Percentiles rank a stretch among this genome's conserved stretches.
phyloP scores from a whole-genome alignment of 441 rosid species.

The Breynia disticha region DNA sequence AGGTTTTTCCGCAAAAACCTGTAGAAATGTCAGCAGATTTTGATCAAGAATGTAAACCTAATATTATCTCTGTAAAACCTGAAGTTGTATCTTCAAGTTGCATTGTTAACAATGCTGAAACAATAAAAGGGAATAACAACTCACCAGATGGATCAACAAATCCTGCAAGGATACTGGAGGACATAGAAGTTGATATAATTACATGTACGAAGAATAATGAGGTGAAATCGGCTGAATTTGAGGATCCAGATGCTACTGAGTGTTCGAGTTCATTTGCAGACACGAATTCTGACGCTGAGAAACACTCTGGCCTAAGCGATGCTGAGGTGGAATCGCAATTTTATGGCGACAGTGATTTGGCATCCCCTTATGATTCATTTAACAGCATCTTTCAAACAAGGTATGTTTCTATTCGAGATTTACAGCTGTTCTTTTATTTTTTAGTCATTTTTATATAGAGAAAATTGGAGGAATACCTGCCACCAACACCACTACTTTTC shows the following conservation, averaged over 20 bases:
- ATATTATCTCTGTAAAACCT: conserved; percentile 17
- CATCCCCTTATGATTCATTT: conserved; percentile 47
- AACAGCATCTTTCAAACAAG: conserved; percentile 46
- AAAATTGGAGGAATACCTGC: neutral
- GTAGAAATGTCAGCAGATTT: conserved; percentile 30
- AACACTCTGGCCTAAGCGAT: conserved; percentile 43
- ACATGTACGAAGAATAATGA: conserved; percentile 25
- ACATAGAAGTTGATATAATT: conserved; percentile 47
- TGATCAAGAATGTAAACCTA: conserved; percentile 24
- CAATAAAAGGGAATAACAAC: conserved; percentile 13
- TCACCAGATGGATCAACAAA: conserved; percentile 16
- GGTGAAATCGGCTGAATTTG: conserved; percentile 20
- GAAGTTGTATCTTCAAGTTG: conserved; percentile 22
- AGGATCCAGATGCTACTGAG: conserved; percentile 84
- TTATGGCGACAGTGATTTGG: conserved; percentile 43
- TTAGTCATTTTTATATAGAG: neutral
- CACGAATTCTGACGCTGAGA: conserved; percentile 44
- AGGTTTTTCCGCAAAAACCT: conserved; percentile 16
- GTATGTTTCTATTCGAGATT: conserved; percentile 42
- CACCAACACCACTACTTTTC: neutral
- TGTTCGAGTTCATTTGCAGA: conserved; percentile 85
- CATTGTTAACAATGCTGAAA: conserved; percentile 22
- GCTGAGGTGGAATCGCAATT: conserved; percentile 79
- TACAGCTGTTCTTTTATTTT: conserved; percentile 1
- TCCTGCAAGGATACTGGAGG: conserved; percentile 28